A percentile compares a stretch with the other conserved stretches of the same genome.
phyloP scores from a whole-genome alignment of 169 alveolate species.

The Eimeria zaria region DNA sequence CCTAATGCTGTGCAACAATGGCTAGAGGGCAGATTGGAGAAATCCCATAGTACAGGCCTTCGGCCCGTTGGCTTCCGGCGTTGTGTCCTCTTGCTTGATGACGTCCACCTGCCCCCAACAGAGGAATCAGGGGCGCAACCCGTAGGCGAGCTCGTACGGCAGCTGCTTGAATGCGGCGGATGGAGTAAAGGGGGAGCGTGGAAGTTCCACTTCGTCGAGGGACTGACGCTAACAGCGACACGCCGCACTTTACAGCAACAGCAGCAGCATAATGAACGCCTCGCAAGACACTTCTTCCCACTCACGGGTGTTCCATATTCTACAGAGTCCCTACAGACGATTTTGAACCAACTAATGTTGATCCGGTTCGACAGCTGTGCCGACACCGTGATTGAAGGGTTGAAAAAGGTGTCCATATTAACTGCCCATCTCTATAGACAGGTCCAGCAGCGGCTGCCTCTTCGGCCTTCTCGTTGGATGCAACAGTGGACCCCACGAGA shows the following conservation, averaged over 20 bases:
- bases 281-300: conserved; percentile 64
- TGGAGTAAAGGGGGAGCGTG: conserved; percentile 95
- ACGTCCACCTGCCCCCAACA: conserved; percentile 96
- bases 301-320: conserved; percentile 90
- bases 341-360: conserved; percentile 92
- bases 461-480: conserved; percentile 63
- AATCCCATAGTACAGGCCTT: background rate
- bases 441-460: conserved; percentile 65
- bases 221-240: conserved; percentile 93
- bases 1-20: conserved; percentile 96
- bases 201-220: conserved; percentile 93
- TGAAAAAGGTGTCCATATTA: conserved; percentile 26
- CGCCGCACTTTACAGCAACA: conserved; percentile 92
- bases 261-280: conserved; percentile 62
- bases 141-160: conserved; percentile 96
- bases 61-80: conserved; percentile 51
- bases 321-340: conserved; percentile 90
- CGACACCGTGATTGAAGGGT: conserved; percentile 19
- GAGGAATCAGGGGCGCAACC: conserved; percentile 98
- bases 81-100: conserved; percentile 96
- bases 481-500: conserved; percentile 73
- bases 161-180: conserved; percentile 95
- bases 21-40: conserved; percentile 95
- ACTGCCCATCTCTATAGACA: conserved; percentile 32
- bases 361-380: conserved; percentile 87